Conservation (phyloP, 192 early-diverging fungal genomes). For the Entophlyctis luteolus region DNA sequence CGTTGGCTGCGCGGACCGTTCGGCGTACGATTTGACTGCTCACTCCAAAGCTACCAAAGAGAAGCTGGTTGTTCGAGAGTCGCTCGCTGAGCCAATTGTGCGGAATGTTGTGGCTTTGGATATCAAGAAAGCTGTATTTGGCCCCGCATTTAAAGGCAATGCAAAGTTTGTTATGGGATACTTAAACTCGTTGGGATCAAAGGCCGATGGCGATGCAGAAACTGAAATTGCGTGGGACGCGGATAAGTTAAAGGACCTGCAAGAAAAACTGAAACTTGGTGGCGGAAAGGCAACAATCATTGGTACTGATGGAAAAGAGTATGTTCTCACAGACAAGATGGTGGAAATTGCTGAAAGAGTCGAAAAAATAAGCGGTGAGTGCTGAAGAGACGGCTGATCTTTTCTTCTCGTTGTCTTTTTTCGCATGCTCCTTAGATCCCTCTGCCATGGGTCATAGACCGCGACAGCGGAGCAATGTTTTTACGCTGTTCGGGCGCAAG, state of each 20-base stretch:
- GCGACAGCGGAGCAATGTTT: background rate
- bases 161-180: conserved; percentile 83
- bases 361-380: conserved; percentile 51
- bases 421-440: conserved; percentile 62
- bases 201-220: conserved; percentile 1
- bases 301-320: conserved; percentile 61
- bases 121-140: conserved; percentile 86
- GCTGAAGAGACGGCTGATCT: background rate
- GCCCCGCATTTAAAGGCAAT: conserved; percentile 86
- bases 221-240: conserved; percentile 24
- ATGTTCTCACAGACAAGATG: conserved; percentile 59
- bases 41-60: conserved; percentile 86
- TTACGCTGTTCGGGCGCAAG: too few relatives aligned
- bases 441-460: conserved; percentile 37
- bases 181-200: conserved; percentile 55
- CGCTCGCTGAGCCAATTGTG: conserved; percentile 74
- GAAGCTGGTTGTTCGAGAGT: conserved; percentile 90
- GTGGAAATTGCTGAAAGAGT: conserved; percentile 40
- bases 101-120: conserved; percentile 76
- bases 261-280: conserved; percentile 45
- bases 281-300: conserved; percentile 45
- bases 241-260: conserved; percentile 53
- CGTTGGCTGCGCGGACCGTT: conserved; percentile 98
- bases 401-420: background rate
- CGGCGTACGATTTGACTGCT: conserved; percentile 92